A percentile compares a stretch with the other conserved stretches of the same genome.
These are phyloP conservation scores for Ophiostoma sp. DNA, from an alignment of 2,329 filamentous ascomycete species.

Conservation along the genomic window DNA sequence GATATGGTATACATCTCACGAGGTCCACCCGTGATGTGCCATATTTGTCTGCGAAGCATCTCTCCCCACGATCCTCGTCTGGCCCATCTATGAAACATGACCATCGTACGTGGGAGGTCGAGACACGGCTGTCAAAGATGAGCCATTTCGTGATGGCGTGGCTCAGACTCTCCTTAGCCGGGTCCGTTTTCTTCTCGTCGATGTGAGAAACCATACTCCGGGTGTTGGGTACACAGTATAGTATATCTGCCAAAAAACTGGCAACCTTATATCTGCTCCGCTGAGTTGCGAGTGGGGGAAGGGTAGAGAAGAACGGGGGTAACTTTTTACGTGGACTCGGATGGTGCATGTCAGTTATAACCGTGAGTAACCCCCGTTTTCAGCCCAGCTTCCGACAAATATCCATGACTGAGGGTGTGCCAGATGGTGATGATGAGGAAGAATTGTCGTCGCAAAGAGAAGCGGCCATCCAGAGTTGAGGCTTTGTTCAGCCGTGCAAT, in stretches of 20 bases:
- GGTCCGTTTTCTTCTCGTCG: not conserved
- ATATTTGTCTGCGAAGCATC: not conserved
- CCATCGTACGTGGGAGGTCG: not conserved
- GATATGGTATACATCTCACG: constrained; percentile 1
- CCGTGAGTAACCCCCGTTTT: not conserved
- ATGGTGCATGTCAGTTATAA: not conserved
- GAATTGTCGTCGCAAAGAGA: not conserved
- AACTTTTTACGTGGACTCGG: not conserved
- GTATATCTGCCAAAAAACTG: not conserved
- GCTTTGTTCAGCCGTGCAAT: not conserved
- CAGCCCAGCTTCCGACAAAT: not conserved
- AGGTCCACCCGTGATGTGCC: constrained; percentile 1
- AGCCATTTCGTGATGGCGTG: constrained; percentile 1
- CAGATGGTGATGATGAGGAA: not conserved
- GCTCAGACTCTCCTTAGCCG: not conserved
- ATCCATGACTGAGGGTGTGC: no score
- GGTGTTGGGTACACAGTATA: not conserved
- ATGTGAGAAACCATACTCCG: not conserved
- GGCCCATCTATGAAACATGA: not conserved
- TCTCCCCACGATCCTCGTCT: not conserved
- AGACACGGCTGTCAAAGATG: not conserved
- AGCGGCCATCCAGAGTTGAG: not conserved
- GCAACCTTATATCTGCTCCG: not conserved
- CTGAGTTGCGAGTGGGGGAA: not conserved
- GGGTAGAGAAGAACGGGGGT: not conserved